These are phyloP conservation scores for Colletotrichum sp. DNA, from an alignment of 2,329 filamentous ascomycete genomes.

Conservation along the genomic window DNA sequence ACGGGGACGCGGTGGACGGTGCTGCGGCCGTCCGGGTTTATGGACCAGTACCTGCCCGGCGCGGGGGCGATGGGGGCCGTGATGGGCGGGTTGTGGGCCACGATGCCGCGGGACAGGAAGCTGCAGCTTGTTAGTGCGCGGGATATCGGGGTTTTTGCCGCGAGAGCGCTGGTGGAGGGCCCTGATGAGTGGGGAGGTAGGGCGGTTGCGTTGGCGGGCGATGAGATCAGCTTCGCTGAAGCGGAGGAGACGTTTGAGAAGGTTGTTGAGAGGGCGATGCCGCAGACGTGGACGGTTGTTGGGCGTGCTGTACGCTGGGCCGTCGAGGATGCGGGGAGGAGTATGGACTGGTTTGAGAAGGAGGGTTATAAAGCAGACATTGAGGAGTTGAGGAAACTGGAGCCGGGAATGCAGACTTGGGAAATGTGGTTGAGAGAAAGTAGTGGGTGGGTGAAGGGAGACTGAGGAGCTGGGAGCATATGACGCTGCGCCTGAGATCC, in stretches of 20 bases:
- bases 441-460: constrained; percentile 23
- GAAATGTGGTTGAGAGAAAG: constrained; percentile 24
- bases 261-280: neutral
- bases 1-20: constrained; percentile 26
- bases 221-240: constrained; percentile 17
- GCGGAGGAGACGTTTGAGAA: neutral
- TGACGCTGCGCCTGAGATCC: neutral
- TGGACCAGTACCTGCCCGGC: constrained; percentile 28
- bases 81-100: constrained; percentile 28
- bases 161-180: constrained; percentile 2
- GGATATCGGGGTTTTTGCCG: constrained; percentile 26
- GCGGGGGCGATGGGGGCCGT: constrained; percentile 26
- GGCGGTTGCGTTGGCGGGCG: constrained; percentile 17
- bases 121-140: constrained; percentile 30
- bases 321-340: constrained; percentile 13
- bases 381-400: neutral
- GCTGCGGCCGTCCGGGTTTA: constrained; percentile 29
- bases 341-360: constrained; percentile 20
- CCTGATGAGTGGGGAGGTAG: constrained; percentile 9
- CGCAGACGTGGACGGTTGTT: constrained; percentile 2
- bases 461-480: neutral
- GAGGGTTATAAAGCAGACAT: constrained; percentile 18
- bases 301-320: constrained; percentile 14
- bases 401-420: constrained; percentile 22
- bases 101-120: constrained; percentile 25